phyloP scores from a whole-genome alignment of 164 flowering plant species.

The Warburgia ugandensis region DNA sequence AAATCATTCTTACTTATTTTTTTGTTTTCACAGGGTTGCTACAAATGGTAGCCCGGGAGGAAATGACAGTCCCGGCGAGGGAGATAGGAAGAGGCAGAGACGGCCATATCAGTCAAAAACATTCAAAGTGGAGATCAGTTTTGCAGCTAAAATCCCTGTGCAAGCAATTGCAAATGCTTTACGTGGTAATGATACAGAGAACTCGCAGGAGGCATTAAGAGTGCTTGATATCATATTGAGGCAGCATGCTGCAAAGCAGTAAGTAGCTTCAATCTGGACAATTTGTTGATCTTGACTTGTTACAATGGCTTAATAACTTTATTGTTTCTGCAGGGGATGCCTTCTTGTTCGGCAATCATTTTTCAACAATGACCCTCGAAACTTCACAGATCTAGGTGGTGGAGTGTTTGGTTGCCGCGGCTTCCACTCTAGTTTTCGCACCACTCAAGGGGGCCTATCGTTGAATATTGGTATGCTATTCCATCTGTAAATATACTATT shows the following conservation, averaged over 20 bases:
- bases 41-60: slow-evolving; percentile 50
- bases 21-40: slow-evolving; percentile 11
- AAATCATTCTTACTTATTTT: too few relatives aligned
- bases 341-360: slow-evolving; percentile 89
- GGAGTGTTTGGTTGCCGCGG: slow-evolving; percentile 88
- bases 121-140: slow-evolving; percentile 70
- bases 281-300: too few relatives aligned
- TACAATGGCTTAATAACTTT: too few relatives aligned
- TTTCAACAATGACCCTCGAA: slow-evolving; percentile 61
- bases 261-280: slow-evolving; percentile 12
- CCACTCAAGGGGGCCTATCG: slow-evolving; percentile 80
- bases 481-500: too few relatives aligned
- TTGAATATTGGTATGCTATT: slow-evolving; percentile 82
- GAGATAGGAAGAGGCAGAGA: slow-evolving; percentile 53
- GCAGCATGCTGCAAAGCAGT: slow-evolving; percentile 94
- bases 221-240: slow-evolving; percentile 84
- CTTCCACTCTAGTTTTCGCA: slow-evolving; percentile 78
- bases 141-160: slow-evolving; percentile 88
- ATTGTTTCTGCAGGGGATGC: slow-evolving; percentile 59
- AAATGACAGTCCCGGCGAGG: slow-evolving; percentile 46
- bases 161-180: slow-evolving; percentile 70
- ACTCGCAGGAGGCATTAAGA: slow-evolving; percentile 77
- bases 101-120: slow-evolving; percentile 65
- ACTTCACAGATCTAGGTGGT: slow-evolving; percentile 69
- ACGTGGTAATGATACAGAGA: slow-evolving; percentile 83